Evolutionary conservation across 2,329 filamentous ascomycete species (phyloP).

Genomic region (Lachnellula cervina): DNA sequence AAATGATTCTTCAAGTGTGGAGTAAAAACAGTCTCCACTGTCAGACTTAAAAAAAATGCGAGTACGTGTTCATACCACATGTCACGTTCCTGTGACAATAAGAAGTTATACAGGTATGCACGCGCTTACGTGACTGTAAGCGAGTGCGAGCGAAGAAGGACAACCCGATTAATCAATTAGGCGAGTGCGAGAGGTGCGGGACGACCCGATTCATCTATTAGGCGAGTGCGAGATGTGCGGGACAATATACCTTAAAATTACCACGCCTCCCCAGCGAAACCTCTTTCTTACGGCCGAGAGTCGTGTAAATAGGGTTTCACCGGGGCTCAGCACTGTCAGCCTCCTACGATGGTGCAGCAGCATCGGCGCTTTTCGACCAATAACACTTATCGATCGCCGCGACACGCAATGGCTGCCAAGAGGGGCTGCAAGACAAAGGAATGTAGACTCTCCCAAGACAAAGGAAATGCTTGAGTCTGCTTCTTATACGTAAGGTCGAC

Average conservation of each 20-base stretch:
- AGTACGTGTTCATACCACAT: no score
- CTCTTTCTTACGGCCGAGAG: neutral
- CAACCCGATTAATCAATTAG: no score
- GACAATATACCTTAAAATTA: neutral
- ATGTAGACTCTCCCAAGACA: no score
- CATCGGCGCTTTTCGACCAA: slow-evolving; percentile 4
- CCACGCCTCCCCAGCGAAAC: neutral
- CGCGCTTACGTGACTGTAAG: no score
- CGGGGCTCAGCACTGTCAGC: neutral
- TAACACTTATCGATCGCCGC: slow-evolving; percentile 4
- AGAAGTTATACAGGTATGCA: no score
- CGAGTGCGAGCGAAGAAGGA: no score
- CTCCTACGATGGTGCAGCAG: neutral
- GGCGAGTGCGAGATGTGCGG: neutral
- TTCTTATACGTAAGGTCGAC: neutral
- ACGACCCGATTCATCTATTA: no score
- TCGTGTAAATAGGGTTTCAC: neutral
- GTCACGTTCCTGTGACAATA: no score
- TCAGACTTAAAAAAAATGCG: no score
- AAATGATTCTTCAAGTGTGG: no score
- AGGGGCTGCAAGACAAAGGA: slow-evolving; percentile 1
- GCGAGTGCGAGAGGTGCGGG: no score
- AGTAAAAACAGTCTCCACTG: no score
- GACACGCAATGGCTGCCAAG: slow-evolving; percentile 4
- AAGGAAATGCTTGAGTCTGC: neutral